Percentiles rank a stretch among this genome's conserved stretches.
Conservation (phyloP, 345 rosid species). For the Bruguiera sexangula region DNA sequence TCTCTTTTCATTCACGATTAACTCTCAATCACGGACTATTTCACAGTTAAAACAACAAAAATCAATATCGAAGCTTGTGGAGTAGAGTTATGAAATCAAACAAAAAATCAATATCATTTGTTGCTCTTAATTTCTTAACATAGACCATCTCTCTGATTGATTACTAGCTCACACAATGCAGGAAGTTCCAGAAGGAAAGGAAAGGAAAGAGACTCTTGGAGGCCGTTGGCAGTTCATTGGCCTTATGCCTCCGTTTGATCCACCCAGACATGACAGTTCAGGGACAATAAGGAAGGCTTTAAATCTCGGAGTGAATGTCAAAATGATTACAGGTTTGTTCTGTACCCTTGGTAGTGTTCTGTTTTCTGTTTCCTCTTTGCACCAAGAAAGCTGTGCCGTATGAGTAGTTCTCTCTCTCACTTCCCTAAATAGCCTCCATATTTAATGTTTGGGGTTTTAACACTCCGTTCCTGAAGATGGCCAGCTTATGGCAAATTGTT, state of each 20-base stretch:
- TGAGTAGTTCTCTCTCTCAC: neutral
- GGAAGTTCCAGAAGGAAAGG: constrained; percentile 93
- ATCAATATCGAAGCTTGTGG: no score
- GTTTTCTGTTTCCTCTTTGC: neutral
- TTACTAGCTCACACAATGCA: constrained; percentile 23
- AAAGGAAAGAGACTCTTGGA: constrained; percentile 78
- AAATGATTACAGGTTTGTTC: constrained; percentile 87
- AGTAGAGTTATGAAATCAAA: no score
- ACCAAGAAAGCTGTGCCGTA: neutral
- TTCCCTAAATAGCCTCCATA: neutral
- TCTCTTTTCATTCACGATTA: no score
- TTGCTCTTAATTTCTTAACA: neutral
- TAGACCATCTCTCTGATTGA: neutral
- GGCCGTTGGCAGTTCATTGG: constrained; percentile 96
- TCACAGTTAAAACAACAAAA: no score
- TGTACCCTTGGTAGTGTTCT: constrained; percentile 10
- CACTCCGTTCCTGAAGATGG: constrained; percentile 1
- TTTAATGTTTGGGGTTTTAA: neutral
- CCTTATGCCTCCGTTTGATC: constrained; percentile 98
- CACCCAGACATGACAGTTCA: constrained; percentile 98
- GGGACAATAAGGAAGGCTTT: constrained; percentile 92
- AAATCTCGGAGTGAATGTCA: constrained; percentile 94
- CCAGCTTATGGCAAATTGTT: neutral
- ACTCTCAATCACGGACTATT: no score
- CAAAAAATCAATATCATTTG: no score